phyloP scores from a whole-genome alignment of 768 basidiomycete genomes.

The Russula brevipes region DNA sequence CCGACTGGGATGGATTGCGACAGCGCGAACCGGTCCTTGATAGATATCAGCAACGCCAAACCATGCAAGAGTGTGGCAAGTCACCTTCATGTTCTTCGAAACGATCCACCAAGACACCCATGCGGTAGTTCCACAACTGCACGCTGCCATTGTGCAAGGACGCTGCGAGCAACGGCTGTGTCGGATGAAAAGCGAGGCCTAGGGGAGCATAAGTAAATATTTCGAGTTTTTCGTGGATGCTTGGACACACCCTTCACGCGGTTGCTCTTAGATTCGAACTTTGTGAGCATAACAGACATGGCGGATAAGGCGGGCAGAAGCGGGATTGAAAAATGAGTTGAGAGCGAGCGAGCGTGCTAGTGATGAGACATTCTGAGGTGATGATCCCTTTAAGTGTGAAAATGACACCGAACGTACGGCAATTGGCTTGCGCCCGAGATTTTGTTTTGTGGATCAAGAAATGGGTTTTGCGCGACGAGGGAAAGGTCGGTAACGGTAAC shows the following conservation, averaged over 20 bases:
- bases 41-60: conserved; percentile 3
- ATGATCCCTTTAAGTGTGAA: neutral
- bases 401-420: neutral
- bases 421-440: neutral
- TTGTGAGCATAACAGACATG: conserved; percentile 92
- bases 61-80: conserved; percentile 25
- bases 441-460: neutral
- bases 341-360: conserved; percentile 1
- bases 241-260: conserved; percentile 79
- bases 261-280: conserved; percentile 99
- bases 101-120: conserved; percentile 96
- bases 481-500: neutral
- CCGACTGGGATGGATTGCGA: conserved; percentile 92
- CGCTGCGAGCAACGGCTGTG: conserved; percentile 92
- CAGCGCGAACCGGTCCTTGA: conserved; percentile 89
- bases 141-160: conserved; percentile 97
- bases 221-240: neutral
- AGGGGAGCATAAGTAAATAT: conserved; percentile 13
- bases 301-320: conserved; percentile 9
- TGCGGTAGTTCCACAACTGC: conserved; percentile 99
- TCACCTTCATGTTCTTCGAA: conserved; percentile 98
- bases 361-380: neutral
- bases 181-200: conserved; percentile 93
- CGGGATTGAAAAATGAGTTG: neutral
- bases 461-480: neutral